These are phyloP conservation scores for Vitis cinerea DNA, from an alignment of 164 flowering plant species.

Conservation along the genomic window DNA sequence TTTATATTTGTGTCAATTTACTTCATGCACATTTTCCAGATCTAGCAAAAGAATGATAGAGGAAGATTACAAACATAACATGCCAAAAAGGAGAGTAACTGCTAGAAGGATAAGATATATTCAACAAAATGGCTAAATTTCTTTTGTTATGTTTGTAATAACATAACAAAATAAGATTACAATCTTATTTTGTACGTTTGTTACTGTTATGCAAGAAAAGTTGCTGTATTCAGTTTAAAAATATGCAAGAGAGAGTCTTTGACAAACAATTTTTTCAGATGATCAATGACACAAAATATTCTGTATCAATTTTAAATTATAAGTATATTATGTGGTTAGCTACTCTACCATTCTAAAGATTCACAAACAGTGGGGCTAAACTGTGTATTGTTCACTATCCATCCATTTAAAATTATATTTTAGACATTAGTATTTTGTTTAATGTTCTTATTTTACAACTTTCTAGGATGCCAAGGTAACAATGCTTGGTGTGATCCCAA, in stretches of 20 bases:
- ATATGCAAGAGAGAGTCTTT: too few relatives aligned
- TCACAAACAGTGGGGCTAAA: neutral
- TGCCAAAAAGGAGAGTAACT: neutral
- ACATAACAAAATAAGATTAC: too few relatives aligned
- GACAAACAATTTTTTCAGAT: too few relatives aligned
- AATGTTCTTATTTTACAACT: slow-evolving; percentile 1
- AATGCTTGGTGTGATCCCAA: slow-evolving; percentile 95
- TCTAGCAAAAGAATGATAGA: neutral
- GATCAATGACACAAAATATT: neutral
- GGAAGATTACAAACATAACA: neutral
- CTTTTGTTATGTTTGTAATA: too few relatives aligned
- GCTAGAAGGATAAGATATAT: neutral
- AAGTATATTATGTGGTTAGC: neutral
- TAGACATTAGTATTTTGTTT: neutral
- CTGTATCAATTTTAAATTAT: too few relatives aligned
- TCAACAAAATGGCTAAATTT: neutral
- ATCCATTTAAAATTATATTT: neutral
- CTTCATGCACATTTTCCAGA: too few relatives aligned
- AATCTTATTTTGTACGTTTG: too few relatives aligned
- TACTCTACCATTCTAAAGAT: neutral
- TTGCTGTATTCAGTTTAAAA: too few relatives aligned
- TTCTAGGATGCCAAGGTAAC: slow-evolving; percentile 91
- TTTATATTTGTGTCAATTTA: too few relatives aligned
- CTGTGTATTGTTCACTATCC: neutral
- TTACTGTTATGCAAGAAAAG: too few relatives aligned